Conservation (phyloP, 2,329 filamentous ascomycete genomes). For the Fusarium beomiforme region DNA sequence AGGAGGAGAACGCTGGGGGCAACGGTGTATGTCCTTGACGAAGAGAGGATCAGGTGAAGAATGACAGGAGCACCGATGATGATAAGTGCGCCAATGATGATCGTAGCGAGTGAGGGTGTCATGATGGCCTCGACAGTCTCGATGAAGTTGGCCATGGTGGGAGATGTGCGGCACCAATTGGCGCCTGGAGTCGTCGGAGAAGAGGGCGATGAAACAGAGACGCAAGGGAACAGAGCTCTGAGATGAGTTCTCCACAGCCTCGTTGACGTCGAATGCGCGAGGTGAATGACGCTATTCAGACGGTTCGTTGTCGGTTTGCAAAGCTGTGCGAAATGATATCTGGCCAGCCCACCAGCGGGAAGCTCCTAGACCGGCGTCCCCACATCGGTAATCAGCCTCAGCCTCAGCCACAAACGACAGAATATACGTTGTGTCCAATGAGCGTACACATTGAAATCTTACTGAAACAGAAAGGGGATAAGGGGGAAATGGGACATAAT, state of each 20-base stretch:
- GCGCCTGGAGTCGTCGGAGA: conserved; percentile 7
- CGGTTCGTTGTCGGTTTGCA: background rate
- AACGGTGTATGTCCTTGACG: conserved; percentile 69
- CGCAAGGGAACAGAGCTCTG: background rate
- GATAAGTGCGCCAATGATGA: conserved; percentile 76
- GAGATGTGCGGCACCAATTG: conserved; percentile 20
- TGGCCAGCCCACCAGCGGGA: conserved; percentile 23
- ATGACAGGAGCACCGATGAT: conserved; percentile 79
- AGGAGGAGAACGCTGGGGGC: conserved; percentile 82
- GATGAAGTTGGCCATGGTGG: conserved; percentile 52
- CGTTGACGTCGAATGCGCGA: background rate
- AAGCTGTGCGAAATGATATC: conserved; percentile 32
- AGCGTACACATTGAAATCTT: background rate
- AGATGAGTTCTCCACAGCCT: background rate
- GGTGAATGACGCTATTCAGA: background rate
- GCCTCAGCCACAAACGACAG: conserved; percentile 13
- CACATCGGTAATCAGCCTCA: conserved; percentile 8
- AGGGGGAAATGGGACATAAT: conserved; percentile 10
- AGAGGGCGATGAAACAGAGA: background rate
- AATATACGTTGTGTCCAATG: conserved; percentile 16
- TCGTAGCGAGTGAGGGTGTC: conserved; percentile 67
- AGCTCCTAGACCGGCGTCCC: conserved; percentile 28
- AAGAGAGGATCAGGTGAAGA: conserved; percentile 80
- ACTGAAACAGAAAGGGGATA: conserved; percentile 17
- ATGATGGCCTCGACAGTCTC: conserved; percentile 62